Evolutionary conservation across 768 basidiomycete genomes (phyloP).

Genomic region (Leccinum broughii): DNA sequence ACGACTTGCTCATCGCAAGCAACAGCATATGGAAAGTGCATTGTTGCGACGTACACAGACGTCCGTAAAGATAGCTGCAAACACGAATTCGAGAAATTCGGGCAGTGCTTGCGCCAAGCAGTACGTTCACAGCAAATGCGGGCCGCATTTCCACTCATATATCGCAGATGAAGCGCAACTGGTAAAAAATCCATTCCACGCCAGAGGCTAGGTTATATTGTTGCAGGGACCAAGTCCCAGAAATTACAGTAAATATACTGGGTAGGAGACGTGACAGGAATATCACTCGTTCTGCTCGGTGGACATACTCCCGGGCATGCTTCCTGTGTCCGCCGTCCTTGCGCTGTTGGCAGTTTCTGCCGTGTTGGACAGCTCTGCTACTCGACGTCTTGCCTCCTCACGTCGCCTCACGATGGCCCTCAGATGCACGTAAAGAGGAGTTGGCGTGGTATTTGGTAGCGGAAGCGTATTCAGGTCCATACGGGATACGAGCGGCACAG

Average conservation of each 20-base stretch:
- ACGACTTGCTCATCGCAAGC: constrained; percentile 74
- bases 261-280: constrained; percentile 6
- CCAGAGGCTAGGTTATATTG: constrained; percentile 4
- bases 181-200: constrained; percentile 34
- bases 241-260: constrained; percentile 21
- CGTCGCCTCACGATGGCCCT: constrained; percentile 54
- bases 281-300: constrained; percentile 23
- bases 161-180: constrained; percentile 56
- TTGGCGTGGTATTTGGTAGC: constrained; percentile 60
- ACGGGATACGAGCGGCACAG: constrained; percentile 41
- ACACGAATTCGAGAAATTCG: constrained; percentile 82
- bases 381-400: constrained; percentile 41
- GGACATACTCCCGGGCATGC: constrained; percentile 35
- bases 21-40: constrained; percentile 83
- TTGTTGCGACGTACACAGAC: constrained; percentile 79
- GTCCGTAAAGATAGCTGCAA: constrained; percentile 82
- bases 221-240: constrained; percentile 10
- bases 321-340: constrained; percentile 41
- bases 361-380: constrained; percentile 23
- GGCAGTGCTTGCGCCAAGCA: constrained; percentile 73
- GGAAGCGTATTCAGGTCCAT: constrained; percentile 44
- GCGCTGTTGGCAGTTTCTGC: constrained; percentile 27
- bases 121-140: constrained; percentile 49
- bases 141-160: neutral
- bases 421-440: constrained; percentile 48